Evolutionary conservation across 1,284 basidiomycete species (phyloP).

Genomic region (Ceratobasidium sp.): DNA sequence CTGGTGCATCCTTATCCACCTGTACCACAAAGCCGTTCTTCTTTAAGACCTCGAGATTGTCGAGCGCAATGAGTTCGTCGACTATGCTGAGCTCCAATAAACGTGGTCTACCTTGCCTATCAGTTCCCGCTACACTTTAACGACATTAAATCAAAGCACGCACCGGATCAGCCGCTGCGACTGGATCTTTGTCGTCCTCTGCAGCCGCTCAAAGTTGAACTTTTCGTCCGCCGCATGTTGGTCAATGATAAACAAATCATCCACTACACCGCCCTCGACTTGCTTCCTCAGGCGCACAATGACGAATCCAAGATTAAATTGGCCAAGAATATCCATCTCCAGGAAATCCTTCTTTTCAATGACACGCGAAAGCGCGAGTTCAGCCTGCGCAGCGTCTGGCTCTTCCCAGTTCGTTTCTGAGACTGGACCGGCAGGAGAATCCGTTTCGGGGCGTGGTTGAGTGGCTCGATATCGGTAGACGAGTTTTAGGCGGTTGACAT

Average conservation of each 20-base stretch:
- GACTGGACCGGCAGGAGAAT: slow-evolving; percentile 55
- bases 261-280: slow-evolving; percentile 56
- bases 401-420: slow-evolving; percentile 69
- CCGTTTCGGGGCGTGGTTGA: slow-evolving; percentile 4
- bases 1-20: slow-evolving; percentile 65
- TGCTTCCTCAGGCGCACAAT: slow-evolving; percentile 71
- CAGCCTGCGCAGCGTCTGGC: slow-evolving; percentile 63
- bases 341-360: slow-evolving; percentile 91
- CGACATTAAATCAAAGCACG: slow-evolving; percentile 51
- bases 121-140: slow-evolving; percentile 6
- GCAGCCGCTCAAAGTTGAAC: slow-evolving; percentile 96
- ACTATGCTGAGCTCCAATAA: slow-evolving; percentile 86
- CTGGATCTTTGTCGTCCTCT: slow-evolving; percentile 86
- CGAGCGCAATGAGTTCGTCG: slow-evolving; percentile 89
- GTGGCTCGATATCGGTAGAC: neutral
- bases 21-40: slow-evolving; percentile 89
- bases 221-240: slow-evolving; percentile 95
- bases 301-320: slow-evolving; percentile 98
- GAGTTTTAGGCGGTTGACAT: slow-evolving; percentile 14
- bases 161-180: slow-evolving; percentile 87
- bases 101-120: slow-evolving; percentile 67
- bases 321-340: slow-evolving; percentile 87
- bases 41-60: slow-evolving; percentile 83
- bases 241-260: slow-evolving; percentile 95
- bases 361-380: slow-evolving; percentile 81